Evolutionary conservation across 108 stramenopile species (phyloP).

Genomic region (Nitzschia putrida): DNA sequence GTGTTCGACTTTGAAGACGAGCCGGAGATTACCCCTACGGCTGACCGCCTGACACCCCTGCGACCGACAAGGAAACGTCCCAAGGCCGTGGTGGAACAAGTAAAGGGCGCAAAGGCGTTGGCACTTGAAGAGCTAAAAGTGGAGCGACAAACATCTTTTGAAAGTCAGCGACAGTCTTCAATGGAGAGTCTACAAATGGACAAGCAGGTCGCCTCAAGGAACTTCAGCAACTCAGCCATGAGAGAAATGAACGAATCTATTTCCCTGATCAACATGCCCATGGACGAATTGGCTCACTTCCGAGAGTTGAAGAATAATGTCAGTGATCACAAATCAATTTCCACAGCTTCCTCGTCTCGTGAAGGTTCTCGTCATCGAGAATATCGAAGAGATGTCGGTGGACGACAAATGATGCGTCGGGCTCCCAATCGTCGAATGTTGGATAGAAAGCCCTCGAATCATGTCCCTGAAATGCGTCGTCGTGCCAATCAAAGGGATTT

Average conservation of each 20-base stretch:
- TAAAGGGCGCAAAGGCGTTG: background rate
- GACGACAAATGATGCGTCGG: background rate
- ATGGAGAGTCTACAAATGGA: background rate
- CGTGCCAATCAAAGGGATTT: conserved; percentile 19
- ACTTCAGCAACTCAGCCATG: background rate
- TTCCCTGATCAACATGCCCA: conserved; percentile 9
- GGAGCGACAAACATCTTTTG: background rate
- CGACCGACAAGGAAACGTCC: conserved; percentile 2
- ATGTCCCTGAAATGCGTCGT: conserved; percentile 35
- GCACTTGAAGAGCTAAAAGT: conserved; percentile 9
- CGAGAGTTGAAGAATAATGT: background rate
- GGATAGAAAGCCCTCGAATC: conserved; percentile 14
- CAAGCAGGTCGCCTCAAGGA: background rate
- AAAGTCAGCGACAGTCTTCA: background rate
- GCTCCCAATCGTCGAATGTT: background rate
- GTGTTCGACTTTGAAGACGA: background rate
- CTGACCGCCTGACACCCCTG: background rate
- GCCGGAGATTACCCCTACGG: background rate
- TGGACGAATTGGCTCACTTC: conserved; percentile 9
- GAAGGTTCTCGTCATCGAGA: background rate
- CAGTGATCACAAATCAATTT: background rate
- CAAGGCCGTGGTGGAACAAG: background rate
- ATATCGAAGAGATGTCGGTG: background rate
- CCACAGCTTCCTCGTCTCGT: background rate
- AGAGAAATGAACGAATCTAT: conserved; percentile 6